These are phyloP conservation scores for Mariannaea sp. DNA, from an alignment of 2,329 filamentous ascomycete genomes.

Conservation along the genomic window DNA sequence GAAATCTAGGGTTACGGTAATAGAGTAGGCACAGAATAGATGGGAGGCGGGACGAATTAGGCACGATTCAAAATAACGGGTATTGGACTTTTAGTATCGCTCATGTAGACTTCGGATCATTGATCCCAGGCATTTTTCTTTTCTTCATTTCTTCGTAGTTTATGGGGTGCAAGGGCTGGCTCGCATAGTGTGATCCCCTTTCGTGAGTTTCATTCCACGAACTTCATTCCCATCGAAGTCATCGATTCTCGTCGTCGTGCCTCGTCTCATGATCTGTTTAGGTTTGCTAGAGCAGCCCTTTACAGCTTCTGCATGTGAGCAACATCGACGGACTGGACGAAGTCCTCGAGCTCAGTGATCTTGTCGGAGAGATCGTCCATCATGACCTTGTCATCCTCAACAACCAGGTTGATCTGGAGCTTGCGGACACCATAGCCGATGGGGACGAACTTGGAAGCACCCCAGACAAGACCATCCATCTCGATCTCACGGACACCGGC, in stretches of 20 bases:
- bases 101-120: constrained; percentile 7
- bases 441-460: constrained; percentile 83
- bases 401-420: constrained; percentile 96
- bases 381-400: constrained; percentile 97
- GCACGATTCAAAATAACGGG: too few species aligned
- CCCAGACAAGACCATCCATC: constrained; percentile 95
- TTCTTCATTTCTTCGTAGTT: constrained; percentile 31
- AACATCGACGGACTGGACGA: constrained; percentile 93
- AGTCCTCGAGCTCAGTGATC: constrained; percentile 86
- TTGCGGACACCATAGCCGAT: constrained; percentile 99
- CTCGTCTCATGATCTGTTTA: constrained; percentile 39
- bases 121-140: constrained; percentile 6
- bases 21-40: too few species aligned
- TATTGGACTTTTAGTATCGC: too few species aligned
- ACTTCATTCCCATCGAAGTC: constrained; percentile 34
- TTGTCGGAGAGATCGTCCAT: constrained; percentile 83
- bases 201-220: constrained; percentile 33
- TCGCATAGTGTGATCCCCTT: constrained; percentile 33
- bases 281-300: constrained; percentile 40
- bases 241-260: constrained; percentile 41
- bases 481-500: constrained; percentile 79
- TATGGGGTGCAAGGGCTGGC: constrained; percentile 33
- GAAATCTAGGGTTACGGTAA: too few species aligned
- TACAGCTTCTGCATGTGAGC: constrained; percentile 93
- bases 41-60: too few species aligned